Conservation (phyloP, 441 rosid genomes). For the Theobroma grandiflorum region DNA sequence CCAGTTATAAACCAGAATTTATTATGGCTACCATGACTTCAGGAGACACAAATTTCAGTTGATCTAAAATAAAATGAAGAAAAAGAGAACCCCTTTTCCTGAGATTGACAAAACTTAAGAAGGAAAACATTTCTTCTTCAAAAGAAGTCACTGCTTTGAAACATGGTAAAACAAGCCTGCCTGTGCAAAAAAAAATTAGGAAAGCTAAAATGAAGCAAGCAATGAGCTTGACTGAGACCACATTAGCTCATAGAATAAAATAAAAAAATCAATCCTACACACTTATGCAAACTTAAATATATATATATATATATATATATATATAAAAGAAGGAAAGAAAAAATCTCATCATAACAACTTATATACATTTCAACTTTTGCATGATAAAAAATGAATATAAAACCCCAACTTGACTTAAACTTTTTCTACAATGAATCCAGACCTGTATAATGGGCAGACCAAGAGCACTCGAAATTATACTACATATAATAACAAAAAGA, state of each 20-base stretch:
- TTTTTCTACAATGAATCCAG: conserved; percentile 10
- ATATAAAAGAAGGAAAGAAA: too few relatives aligned
- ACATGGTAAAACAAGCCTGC: too few relatives aligned
- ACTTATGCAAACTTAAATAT: background rate
- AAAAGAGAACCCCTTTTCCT: background rate
- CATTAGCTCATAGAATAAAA: background rate
- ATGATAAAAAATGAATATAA: too few relatives aligned
- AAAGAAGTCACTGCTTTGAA: too few relatives aligned
- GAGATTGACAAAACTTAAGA: background rate
- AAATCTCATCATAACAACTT: too few relatives aligned
- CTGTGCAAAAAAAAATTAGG: too few relatives aligned
- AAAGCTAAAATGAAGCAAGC: background rate
- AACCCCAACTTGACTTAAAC: conserved; percentile 16
- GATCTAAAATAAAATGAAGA: background rate
- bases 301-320: background rate
- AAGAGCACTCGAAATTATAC: conserved; percentile 1
- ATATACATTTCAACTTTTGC: too few relatives aligned
- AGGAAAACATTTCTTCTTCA: too few relatives aligned
- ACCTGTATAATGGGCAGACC: background rate
- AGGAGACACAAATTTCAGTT: too few relatives aligned
- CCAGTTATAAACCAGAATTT: too few relatives aligned
- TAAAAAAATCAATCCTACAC: background rate
- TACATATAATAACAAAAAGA: background rate
- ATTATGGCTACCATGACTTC: too few relatives aligned
- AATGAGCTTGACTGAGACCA: too few relatives aligned